Base-by-base conservation (phyloP, 2,329 filamentous ascomycete species). In the Coniochaeta sp. region DNA sequence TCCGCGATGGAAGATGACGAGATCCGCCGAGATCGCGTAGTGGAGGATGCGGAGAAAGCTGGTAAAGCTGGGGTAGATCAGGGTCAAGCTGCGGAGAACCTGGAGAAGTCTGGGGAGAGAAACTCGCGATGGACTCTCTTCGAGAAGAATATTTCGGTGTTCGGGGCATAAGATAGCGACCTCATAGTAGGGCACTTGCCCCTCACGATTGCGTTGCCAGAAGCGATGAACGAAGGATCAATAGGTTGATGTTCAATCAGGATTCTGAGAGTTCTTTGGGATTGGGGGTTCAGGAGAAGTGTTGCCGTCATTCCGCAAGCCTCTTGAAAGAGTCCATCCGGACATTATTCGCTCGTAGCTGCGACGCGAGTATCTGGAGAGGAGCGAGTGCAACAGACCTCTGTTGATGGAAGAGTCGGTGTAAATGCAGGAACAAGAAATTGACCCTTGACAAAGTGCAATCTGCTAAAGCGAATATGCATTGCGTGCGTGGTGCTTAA, bases 1-100 rank as follows among this genome's bases (percentile, higher is more conserved):
- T 10, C 31, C 35, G 6, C 10, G n/a, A 18, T 26, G 20, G 7
- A 42, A 26, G 38, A 14, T 12, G 20, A 26, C 38, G 13, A 42
- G 10, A 9, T 42, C 38, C 20, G 8, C 38, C 38, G 38, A 42
- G 20, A 7, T 20, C 10, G 16, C 16, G 12, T 5, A 26, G 45
- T 26, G 3, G 14, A 48, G 9, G 6, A 30, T 28, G 45, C 45
- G 24, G 45, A 31, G 45, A 22, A 48, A 22, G 2, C 27, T 18
- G 42, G 18, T n/a, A 30, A 46, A 46, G 45, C 45, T 48, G 45
- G 45, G 26, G 45, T 30, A 48, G n/a, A 48, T 20, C 22, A 22
- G 16, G 35, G 18, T 14, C 26, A 22, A 22, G 26, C 38, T 42
- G 20, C 38, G 38, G 38, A 26, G 38, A 42, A 26, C 10, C 38